Percentiles rank a stretch among this genome's conserved stretches.
phyloP scores from a whole-genome alignment of 192 early-diverging fungal genomes.

The Pecoramyces ruminantium region DNA sequence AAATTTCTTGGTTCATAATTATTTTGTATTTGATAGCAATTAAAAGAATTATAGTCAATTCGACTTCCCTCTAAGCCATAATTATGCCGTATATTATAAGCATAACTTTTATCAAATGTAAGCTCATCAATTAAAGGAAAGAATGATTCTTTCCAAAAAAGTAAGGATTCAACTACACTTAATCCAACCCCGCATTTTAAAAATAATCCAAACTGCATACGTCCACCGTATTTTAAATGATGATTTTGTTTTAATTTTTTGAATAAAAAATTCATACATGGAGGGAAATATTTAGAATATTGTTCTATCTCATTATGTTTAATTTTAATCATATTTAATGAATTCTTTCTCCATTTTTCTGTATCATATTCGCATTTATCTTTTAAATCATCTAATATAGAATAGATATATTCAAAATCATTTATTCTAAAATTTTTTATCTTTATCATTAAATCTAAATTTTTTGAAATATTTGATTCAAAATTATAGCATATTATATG shows the following conservation, averaged over 20 bases:
- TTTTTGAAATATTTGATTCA: not conserved
- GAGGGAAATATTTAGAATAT: not conserved
- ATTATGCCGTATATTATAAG: not conserved
- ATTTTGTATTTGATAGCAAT: not conserved
- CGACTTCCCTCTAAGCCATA: not conserved
- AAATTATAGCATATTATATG: not conserved
- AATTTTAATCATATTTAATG: not conserved
- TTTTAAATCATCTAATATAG: not conserved
- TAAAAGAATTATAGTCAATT: not conserved
- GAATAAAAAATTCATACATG: not conserved
- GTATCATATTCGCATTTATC: not conserved
- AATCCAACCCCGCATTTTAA: not conserved
- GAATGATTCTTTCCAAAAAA: not conserved
- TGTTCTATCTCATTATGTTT: not conserved
- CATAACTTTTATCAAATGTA: not conserved
- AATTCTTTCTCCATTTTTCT: not conserved
- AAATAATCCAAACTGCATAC: not conserved
- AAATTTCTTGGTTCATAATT: not conserved
- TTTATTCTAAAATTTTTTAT: not conserved
- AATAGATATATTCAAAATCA: not conserved
- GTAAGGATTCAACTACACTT: not conserved
- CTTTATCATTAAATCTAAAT: not conserved
- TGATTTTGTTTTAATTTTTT: not conserved
- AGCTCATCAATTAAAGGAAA: not conserved
- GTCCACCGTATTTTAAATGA: not conserved